Evolutionary conservation across 257 asterid species (phyloP), one percentile per base, ranked within the genome.

Genomic region (Plantago major): DNA sequence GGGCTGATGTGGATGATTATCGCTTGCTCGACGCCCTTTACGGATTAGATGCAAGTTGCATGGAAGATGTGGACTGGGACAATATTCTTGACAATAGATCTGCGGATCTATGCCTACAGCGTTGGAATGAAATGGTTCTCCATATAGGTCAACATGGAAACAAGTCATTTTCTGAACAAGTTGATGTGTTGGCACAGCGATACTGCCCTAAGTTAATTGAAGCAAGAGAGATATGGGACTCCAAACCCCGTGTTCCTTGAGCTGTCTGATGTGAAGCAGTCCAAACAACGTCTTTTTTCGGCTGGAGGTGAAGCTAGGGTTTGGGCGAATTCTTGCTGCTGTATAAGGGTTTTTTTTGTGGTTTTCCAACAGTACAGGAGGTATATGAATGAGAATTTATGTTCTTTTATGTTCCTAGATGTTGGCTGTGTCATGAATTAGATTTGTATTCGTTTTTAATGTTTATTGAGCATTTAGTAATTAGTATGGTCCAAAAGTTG

Each of bases 61-160:
- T 69, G 62, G 90, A 78, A 68, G 90, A 83, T 70, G 90, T 83
- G 73, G 81, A 80, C 19, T 83, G 87, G 90, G 90, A 80, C 58
- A 50, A 52, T 66, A 70, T 83, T 55, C 43, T 83, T 58, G 84
- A 83, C 1, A 37, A 60, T 42, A 78, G 84, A 56, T 7, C 73
- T 11, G 89, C 84, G 46, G 79, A 68, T 13, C 11, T 83, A 49
- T 83, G 87, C 55, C 65, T 74, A 51, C 73, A 62, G 66, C 82
- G 84, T 55, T 83, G 86, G 90, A 70, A 65, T 38, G 86, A 83
- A 64, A 83, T 83, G 90, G 79, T 73, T 73, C 42, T 55, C 51
- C 86, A 83, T 64, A 71, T 80, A 3, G 86, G 90, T 40, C 51
- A 50, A 2, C 55, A 73, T 59, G 76, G 78, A 19, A 69, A 40